Evolutionary conservation across 768 basidiomycete genomes (phyloP), one percentile per base, ranked within the genome.

Genomic region (Pleurotus ostreatus): DNA sequence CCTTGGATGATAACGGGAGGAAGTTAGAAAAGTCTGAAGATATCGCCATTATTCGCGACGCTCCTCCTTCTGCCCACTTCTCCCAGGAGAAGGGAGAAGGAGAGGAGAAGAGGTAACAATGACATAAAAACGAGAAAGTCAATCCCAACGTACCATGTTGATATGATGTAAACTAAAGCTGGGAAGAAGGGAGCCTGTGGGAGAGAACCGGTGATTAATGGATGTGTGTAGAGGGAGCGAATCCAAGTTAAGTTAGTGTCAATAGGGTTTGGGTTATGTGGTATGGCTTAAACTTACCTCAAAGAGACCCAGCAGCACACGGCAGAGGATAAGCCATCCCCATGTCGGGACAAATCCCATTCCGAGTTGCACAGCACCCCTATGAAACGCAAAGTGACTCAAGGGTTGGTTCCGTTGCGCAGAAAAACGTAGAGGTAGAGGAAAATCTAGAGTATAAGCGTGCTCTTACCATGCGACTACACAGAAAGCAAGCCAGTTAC

Each of bases 261-360:
- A 23, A 23, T 48, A 48, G 13, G 26, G n/a, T 37, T 49, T 20
- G 15, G 18, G 43, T 20, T 44, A 30, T 30, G 30, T 7, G 30
- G 30, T 30, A 11, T 11, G 30, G 30, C 8, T 34, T 22, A 16
- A 22, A n/a, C 65, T 57, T 54, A 74, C 76, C 71, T 78, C 78
- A 48, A 76, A 74, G 26, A 68, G 60, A 52, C 78, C 78, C 26
- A 79, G 67, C n/a, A 78, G 57, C n/a, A 77, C 68, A 38, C 77
- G 73, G 54, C 74, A 75, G 12, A 74, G 59, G 5, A 71, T 67
- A 18, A 80, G 67, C 43, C 67, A 68, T 2, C 67, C 64, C 78
- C 78, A 79, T 5, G 66, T 68, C 23, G 66, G 61, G 2, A 78
- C 71, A 60, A 74, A 78, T 4, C 74, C 77, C 77, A 79, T 78